phyloP scores from a whole-genome alignment of 2,329 filamentous ascomycete species.

The Ilyonectria destructans region DNA sequence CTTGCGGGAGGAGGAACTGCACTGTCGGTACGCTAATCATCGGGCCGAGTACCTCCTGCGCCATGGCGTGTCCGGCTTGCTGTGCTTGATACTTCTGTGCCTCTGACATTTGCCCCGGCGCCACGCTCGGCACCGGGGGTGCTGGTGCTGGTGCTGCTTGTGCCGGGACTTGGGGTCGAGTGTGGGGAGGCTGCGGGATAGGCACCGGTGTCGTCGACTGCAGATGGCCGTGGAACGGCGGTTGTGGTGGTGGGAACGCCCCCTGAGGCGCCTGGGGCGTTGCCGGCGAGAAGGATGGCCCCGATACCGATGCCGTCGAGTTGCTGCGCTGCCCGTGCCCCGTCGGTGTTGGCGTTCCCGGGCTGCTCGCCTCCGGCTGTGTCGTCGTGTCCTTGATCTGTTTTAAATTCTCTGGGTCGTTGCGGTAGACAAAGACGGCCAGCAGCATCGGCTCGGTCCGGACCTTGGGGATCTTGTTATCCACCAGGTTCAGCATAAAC shows the following conservation, averaged over 20 bases:
- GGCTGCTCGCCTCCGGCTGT: constrained; percentile 34
- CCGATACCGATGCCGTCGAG: constrained; percentile 61
- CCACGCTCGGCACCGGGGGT: constrained; percentile 35
- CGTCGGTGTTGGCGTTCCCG: constrained; percentile 55
- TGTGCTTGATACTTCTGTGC: constrained; percentile 61
- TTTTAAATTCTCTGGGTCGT: constrained; percentile 63
- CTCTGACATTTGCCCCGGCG: constrained; percentile 49
- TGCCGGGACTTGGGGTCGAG: constrained; percentile 32
- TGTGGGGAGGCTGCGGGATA: constrained; percentile 54
- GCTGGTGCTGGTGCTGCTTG: constrained; percentile 30
- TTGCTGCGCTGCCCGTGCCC: constrained; percentile 60
- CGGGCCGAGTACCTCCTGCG: constrained; percentile 75
- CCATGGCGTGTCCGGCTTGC: constrained; percentile 69
- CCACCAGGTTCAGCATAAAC: constrained; percentile 90
- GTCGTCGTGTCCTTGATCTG: constrained; percentile 43
- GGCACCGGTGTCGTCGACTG: constrained; percentile 57
- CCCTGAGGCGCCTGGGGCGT: constrained; percentile 57
- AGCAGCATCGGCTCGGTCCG: constrained; percentile 84
- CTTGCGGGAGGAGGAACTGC: constrained; percentile 79
- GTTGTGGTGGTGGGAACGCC: constrained; percentile 55
- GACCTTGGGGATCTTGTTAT: constrained; percentile 82
- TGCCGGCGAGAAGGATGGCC: constrained; percentile 70
- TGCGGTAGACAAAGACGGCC: constrained; percentile 87
- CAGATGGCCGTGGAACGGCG: constrained; percentile 50
- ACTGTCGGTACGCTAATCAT: constrained; percentile 77